Percentiles rank a stretch among this genome's conserved stretches.
Conservation (phyloP, 164 flowering plant species). For the Echeveria elegans region DNA sequence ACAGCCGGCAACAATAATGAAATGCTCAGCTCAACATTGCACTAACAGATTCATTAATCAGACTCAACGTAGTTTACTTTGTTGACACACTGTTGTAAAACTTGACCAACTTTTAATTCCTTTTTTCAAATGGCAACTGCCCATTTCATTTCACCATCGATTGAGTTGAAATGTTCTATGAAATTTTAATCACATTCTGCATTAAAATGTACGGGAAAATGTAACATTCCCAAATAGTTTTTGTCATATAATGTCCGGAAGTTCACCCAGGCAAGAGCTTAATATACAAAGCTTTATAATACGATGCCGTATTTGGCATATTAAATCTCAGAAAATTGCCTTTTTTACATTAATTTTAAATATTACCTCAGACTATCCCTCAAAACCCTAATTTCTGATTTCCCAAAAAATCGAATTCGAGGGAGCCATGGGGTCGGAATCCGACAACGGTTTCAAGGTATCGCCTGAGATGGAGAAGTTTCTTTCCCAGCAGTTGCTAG, state of each 20-base stretch:
- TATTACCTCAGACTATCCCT: too few species aligned
- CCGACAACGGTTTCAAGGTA: constrained; percentile 14
- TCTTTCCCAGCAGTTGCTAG: constrained; percentile 61
- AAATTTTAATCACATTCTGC: too few species aligned
- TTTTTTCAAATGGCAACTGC: not conserved
- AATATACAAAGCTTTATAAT: too few species aligned
- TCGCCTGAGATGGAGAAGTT: constrained; percentile 57
- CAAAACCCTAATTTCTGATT: not conserved
- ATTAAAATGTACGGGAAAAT: too few species aligned
- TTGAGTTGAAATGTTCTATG: too few species aligned
- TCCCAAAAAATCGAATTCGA: not conserved
- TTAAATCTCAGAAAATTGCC: too few species aligned
- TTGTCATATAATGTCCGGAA: too few species aligned
- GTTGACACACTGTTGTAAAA: not conserved
- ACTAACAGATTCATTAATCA: not conserved
- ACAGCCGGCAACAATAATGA: not conserved
- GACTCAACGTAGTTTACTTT: constrained; percentile 7
- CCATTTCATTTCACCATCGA: not conserved
- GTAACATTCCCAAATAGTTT: too few species aligned
- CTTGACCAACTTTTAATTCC: not conserved
- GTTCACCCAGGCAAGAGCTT: too few species aligned
- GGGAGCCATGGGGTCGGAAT: constrained; percentile 15
- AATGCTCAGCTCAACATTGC: not conserved
- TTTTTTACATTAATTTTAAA: too few species aligned
- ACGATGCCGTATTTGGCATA: too few species aligned